Percentiles rank a stretch among this genome's conserved stretches.
phyloP scores from a whole-genome alignment of 2,329 filamentous ascomycete species.

The Fusarium newnesense region DNA sequence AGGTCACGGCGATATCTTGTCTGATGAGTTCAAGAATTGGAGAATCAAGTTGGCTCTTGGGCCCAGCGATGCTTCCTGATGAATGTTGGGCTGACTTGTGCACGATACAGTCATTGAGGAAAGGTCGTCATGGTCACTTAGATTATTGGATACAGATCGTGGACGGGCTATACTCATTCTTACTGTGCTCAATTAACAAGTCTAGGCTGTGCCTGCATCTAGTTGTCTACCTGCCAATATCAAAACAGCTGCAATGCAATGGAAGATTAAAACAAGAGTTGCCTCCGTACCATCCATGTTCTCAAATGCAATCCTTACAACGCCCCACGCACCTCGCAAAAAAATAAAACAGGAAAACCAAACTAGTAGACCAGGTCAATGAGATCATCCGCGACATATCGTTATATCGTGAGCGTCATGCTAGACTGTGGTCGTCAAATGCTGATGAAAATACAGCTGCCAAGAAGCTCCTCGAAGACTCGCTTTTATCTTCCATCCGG shows the following conservation, averaged over 20 bases:
- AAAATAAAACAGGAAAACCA: slow-evolving; percentile 5
- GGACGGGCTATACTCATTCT: background rate
- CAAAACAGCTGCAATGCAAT: slow-evolving; percentile 3
- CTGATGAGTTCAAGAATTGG: slow-evolving; percentile 82
- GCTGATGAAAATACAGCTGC: slow-evolving; percentile 14
- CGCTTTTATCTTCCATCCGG: background rate
- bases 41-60: slow-evolving; percentile 64
- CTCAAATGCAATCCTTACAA: slow-evolving; percentile 24
- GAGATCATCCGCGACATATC: slow-evolving; percentile 35
- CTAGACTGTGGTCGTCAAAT: slow-evolving; percentile 2
- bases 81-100: background rate
- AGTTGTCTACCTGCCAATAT: slow-evolving; percentile 20
- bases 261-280: slow-evolving; percentile 18
- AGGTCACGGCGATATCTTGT: slow-evolving; percentile 80
- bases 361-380: slow-evolving; percentile 19
- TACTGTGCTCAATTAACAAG: slow-evolving; percentile 2
- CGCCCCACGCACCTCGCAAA: slow-evolving; percentile 26
- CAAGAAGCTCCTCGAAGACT: slow-evolving; percentile 3
- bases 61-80: slow-evolving; percentile 34
- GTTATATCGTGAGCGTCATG: slow-evolving; percentile 35
- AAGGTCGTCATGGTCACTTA: background rate
- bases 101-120: background rate
- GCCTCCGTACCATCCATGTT: slow-evolving; percentile 23
- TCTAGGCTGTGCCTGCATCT: slow-evolving; percentile 25
- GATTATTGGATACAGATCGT: background rate